These are phyloP conservation scores for Paramecium primaurelia DNA, from an alignment of 73 alveolate genomes.

Conservation along the genomic window DNA sequence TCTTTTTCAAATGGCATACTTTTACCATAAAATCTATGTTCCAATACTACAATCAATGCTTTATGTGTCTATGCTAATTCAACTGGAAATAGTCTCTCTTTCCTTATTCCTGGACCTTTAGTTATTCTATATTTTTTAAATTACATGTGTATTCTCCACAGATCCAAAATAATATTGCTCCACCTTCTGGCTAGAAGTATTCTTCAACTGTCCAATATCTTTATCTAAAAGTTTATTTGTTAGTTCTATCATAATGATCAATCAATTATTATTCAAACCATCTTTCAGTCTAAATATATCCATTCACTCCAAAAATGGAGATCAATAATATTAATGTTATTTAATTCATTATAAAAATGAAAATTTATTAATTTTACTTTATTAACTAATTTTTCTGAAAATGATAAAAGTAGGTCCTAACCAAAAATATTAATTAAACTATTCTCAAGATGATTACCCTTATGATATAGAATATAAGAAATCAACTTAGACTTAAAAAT, in stretches of 20 bases:
- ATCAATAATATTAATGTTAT: not conserved
- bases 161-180: slow-evolving; percentile 73
- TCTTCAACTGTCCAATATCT: slow-evolving; percentile 69
- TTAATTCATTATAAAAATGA: not conserved
- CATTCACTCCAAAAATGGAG: not conserved
- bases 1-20: slow-evolving; percentile 65
- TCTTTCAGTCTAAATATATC: not conserved
- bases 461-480: not conserved
- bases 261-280: slow-evolving; percentile 42
- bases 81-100: slow-evolving; percentile 55
- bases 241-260: slow-evolving; percentile 60
- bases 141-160: slow-evolving; percentile 79
- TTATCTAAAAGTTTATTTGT: slow-evolving; percentile 57
- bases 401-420: not conserved
- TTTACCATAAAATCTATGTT: slow-evolving; percentile 76
- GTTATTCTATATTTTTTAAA: not conserved
- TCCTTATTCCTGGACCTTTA: slow-evolving; percentile 48
- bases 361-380: not conserved
- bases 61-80: slow-evolving; percentile 60
- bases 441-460: not conserved
- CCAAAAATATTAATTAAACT: not conserved
- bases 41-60: slow-evolving; percentile 66
- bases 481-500: not conserved
- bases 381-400: not conserved
- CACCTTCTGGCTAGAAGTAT: slow-evolving; percentile 59